Evolutionary conservation across 2,329 filamentous ascomycete species (phyloP).

Genomic region (Hypoxylon rubiginosum): DNA sequence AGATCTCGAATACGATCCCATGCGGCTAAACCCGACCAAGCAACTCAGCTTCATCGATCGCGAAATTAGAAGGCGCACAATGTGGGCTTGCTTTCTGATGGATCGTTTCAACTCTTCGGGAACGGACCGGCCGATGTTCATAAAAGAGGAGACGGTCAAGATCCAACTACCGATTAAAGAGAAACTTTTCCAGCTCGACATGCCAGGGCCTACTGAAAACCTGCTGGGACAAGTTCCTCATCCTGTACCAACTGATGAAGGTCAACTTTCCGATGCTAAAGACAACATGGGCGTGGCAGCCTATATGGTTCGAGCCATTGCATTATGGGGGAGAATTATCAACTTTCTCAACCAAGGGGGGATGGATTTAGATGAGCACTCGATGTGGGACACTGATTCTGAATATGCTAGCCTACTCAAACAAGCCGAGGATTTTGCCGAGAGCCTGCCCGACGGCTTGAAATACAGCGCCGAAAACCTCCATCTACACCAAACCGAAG

Average conservation of each 20-base stretch:
- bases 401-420: constrained; percentile 78
- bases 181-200: constrained; percentile 89
- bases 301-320: constrained; percentile 87
- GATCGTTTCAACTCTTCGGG: constrained; percentile 97
- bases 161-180: constrained; percentile 94
- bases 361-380: constrained; percentile 79
- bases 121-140: constrained; percentile 90
- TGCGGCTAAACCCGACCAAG: constrained; percentile 70
- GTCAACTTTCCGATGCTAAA: constrained; percentile 73
- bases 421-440: constrained; percentile 78
- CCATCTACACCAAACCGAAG: constrained; percentile 84
- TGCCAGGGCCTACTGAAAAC: constrained; percentile 87
- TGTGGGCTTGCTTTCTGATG: constrained; percentile 99
- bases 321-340: constrained; percentile 90
- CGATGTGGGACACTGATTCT: constrained; percentile 88
- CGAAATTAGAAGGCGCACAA: constrained; percentile 91
- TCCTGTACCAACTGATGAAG: constrained; percentile 72
- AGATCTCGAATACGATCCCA: constrained; percentile 86
- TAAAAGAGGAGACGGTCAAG: constrained; percentile 88
- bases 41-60: constrained; percentile 90
- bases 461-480: constrained; percentile 85
- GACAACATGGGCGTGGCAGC: constrained; percentile 96
- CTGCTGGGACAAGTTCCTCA: constrained; percentile 79
- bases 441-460: constrained; percentile 77
- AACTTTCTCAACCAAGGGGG: constrained; percentile 92